These are phyloP conservation scores for Stagonosporopsis cucurbitacearum DNA, from an alignment of 2,329 filamentous ascomycete species.

Conservation along the genomic window DNA sequence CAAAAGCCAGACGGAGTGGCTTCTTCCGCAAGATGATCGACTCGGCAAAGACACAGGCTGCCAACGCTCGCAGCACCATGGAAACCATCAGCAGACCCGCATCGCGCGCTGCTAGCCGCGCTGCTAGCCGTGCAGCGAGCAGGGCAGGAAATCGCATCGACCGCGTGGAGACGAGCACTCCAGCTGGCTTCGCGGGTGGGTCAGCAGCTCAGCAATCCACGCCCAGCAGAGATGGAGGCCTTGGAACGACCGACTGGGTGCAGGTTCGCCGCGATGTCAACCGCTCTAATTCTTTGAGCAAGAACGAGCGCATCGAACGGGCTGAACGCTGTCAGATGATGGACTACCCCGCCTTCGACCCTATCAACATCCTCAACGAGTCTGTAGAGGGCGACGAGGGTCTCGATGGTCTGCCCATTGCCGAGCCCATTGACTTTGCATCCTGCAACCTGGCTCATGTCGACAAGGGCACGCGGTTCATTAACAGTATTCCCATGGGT, in stretches of 20 bases:
- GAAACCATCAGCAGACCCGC: conserved; percentile 57
- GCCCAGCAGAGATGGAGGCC: conserved; percentile 73
- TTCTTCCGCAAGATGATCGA: conserved; percentile 97
- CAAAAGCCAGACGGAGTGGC: conserved; percentile 80
- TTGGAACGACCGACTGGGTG: conserved; percentile 84
- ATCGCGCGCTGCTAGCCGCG: conserved; percentile 48
- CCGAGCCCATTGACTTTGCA: conserved; percentile 80
- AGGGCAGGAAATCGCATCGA: conserved; percentile 33
- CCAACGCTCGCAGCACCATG: conserved; percentile 85
- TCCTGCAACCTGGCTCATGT: conserved; percentile 82
- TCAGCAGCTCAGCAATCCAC: conserved; percentile 31
- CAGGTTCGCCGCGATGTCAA: conserved; percentile 96
- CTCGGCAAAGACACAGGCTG: conserved; percentile 90
- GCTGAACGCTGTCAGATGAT: conserved; percentile 93
- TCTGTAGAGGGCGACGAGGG: conserved; percentile 89
- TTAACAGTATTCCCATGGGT: conserved; percentile 80
- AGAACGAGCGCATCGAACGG: conserved; percentile 83
- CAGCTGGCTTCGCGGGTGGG: conserved; percentile 63
- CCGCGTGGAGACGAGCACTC: conserved; percentile 50
- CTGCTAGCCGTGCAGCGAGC: conserved; percentile 50
- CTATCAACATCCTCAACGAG: conserved; percentile 86
- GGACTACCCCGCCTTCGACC: conserved; percentile 85
- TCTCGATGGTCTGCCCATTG: conserved; percentile 81
- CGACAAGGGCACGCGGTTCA: conserved; percentile 93
- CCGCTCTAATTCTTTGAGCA: conserved; percentile 89